Evolutionary conservation across 2,329 filamentous ascomycete species (phyloP), one percentile per base, ranked within the genome.

Genomic region (Rhinocladiella mackenziei): DNA sequence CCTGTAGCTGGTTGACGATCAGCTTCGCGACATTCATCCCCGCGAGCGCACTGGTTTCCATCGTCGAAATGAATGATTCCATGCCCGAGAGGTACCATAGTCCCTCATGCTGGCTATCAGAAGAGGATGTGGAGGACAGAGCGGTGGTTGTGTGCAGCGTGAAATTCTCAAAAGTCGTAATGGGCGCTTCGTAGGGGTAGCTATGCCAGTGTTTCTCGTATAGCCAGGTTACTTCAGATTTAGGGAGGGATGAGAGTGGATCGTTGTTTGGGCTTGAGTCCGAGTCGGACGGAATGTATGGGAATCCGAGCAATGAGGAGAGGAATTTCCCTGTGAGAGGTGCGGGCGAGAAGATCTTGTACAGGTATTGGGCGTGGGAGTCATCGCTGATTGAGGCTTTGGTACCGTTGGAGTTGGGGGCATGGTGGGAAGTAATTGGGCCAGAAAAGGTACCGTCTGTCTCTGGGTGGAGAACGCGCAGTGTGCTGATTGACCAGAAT

Each of bases 11-110:
- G 39, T 76, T 75, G 59, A 64, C 60, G 36, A 79, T 79, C 51
- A 79, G 74, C 43, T 72, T 70, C 11, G 71, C 72, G 42, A 77
- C 70, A 49, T 82, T 81, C 60, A 65, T 72, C 4, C 92, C 92
- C 80, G 92, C 92, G 55, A 97, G 66, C 1, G 87, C 85, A 62
- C 83, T 95, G 5, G 92, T 96, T 72, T 98, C 92, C 92, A 98
- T 97, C 0, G 89, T 95, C 7, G 85, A 92, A 56, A 97, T 94
- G 62, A 98, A 96, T 56, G 84, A 84, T 67, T 97, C 91, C 31
- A 97, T 94, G 0, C 75, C 76, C 39, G 72, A 71, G 4, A 78
- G 81, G 56, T 83, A 82, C 75, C 75, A 73, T 9, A 72, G 31
- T 13, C 45, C 41, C n/a, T n/a, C n/a, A n/a, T n/a, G n/a, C n/a